A percentile compares a stretch with the other conserved stretches of the same genome.
These are phyloP conservation scores for Tephrocybe rancida DNA, from an alignment of 768 basidiomycete species.

Conservation along the genomic window DNA sequence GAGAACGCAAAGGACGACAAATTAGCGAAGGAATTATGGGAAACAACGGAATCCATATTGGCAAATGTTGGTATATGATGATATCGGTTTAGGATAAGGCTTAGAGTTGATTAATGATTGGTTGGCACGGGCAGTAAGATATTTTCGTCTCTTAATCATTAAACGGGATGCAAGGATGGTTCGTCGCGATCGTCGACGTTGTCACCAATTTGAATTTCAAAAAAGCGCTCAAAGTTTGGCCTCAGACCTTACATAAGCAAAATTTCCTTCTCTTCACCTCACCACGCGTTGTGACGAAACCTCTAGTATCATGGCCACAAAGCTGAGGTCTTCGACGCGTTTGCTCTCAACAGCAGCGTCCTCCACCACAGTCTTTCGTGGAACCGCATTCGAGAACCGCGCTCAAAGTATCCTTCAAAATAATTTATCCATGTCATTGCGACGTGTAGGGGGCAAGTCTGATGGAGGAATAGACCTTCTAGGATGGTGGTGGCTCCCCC, in stretches of 20 bases:
- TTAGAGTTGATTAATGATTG: too few species aligned
- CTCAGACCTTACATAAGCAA: conserved; percentile 1
- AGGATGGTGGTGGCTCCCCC: conserved; percentile 93
- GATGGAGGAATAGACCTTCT: conserved; percentile 89
- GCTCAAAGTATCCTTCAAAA: conserved; percentile 61
- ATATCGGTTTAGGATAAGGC: too few species aligned
- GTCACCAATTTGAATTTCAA: background rate
- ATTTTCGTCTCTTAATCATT: too few species aligned
- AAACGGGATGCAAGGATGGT: too few species aligned
- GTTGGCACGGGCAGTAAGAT: too few species aligned
- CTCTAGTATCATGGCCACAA: background rate
- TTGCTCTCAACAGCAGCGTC: conserved; percentile 5
- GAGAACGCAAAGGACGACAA: conserved; percentile 32
- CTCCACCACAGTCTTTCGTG: conserved; percentile 64
- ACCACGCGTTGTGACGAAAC: background rate
- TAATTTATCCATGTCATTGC: conserved; percentile 78
- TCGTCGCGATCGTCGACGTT: too few species aligned
- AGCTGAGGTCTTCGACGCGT: background rate
- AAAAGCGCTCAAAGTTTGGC: too few species aligned
- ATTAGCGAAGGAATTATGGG: conserved; percentile 39
- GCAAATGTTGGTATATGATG: conserved; percentile 21
- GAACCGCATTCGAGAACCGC: conserved; percentile 74
- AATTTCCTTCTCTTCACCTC: background rate
- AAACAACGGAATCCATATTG: conserved; percentile 32
- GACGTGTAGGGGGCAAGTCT: conserved; percentile 79